Base-by-base conservation (phyloP, 345 rosid genomes). In the Salix caprea region DNA sequence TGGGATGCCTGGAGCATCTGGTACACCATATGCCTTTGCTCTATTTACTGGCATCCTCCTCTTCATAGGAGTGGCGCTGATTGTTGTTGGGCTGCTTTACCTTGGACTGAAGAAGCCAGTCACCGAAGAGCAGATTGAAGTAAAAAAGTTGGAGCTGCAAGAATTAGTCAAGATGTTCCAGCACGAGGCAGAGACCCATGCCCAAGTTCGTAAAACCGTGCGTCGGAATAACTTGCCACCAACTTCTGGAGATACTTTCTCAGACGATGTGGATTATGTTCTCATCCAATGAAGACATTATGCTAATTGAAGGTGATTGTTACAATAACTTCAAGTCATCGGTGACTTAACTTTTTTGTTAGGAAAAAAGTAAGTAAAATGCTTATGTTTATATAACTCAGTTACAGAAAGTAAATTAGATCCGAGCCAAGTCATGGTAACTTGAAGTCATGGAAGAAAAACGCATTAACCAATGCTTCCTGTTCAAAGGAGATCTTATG, bases 121-220 rank as follows among this genome's bases (percentile, higher is more conserved):
- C 67, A 86, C 86, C 0, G 89, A 91, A 67, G 88, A 86, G 83
- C 87, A 82, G 84, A 94, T 93, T 16, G 80, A 91, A 77, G 87
- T 90, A 54, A 88, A 90, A 82, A 91, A 89, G 85, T 67, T 93
- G 83, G 98, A 96, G 82, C 81, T 96, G 74, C 91, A 92, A 80
- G 91, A 92, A 71, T 78, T 96, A 71, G 98, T 96, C 11, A 93
- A 89, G 85, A 85, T 84, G 88, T 92, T 96, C 82, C 97, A 96
- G 85, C 96, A 90, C n/a, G 99, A 96, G 78, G 99, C 98, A 19
- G 99, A 96, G 90, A 86, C 91, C 36, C 99, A 96, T 79, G 99
- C 93, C 19, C 99, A 93, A 75, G 88, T 96, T 77, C 81, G 89
- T 40, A 85, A 84, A 70, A 69, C 70, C 11, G 56, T 73, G 50